Base-by-base conservation (phyloP, 2,329 filamentous ascomycete genomes). In the Curvularia lunata region DNA sequence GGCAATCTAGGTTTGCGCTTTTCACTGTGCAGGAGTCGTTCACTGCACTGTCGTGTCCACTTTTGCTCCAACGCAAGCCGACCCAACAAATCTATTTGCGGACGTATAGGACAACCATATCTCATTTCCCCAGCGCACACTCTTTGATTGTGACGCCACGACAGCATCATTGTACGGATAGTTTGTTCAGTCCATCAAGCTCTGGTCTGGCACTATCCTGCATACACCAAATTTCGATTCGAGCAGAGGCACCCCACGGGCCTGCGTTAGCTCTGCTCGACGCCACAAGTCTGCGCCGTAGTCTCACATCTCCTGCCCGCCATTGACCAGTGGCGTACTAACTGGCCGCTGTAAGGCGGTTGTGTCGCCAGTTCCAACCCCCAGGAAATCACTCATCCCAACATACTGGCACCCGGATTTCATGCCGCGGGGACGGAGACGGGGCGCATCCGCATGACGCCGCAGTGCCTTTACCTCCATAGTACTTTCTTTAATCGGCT, bases 381-480 rank as follows among this genome's bases (percentile, higher is more conserved):
- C 38, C n/a, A 47, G 32, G 49, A n/a, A 52, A 27, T 27, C 16
- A 8, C 30, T 32, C 40, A 30, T 50, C 48, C 60, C 60, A 54
- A 55, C 25, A 43, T 47, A 50, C 53, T 49, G 51, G 57, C 49
- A 32, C 50, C 25, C 57, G 57, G 54, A 38, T 27, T 45, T 23
- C 38, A 16, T n/a, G 23, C 48, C 52, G 56, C 28, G 52, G 51
- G 54, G 49, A 58, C 48, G 57, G 57, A 50, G 51, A 43, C 41
- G 41, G 54, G 50, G 48, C 60, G 59, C 28, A 38, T 43, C 52
- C 48, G 49, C 47, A 45, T 40, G 52, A 53, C 43, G 56, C 51
- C 47, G 50, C 41, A 28, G 32, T 60, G 45, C 50, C 41, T 23
- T 18, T 60, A 40, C 13, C 13, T 34, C n/a, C n/a, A n/a, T n/a